A percentile compares a stretch with the other conserved stretches of the same genome.
phyloP scores from a whole-genome alignment of 164 flowering plant genomes.

The Echeveria elegans region DNA sequence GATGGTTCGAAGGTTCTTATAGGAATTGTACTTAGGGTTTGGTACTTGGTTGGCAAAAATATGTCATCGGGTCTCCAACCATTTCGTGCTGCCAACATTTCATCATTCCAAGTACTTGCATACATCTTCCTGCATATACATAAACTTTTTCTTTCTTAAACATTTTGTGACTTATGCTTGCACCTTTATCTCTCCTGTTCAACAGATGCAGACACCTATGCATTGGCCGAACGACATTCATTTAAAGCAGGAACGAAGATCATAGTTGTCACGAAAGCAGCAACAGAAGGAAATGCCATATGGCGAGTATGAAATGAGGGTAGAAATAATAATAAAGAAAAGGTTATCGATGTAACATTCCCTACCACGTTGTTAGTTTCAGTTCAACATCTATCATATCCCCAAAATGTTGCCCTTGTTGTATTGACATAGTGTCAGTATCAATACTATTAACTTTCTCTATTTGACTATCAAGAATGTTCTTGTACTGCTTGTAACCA shows the following conservation, averaged over 20 bases:
- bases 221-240: conserved; percentile 25
- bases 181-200: background rate
- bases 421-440: too few species aligned
- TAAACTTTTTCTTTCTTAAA: background rate
- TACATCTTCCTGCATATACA: background rate
- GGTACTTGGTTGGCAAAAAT: too few species aligned
- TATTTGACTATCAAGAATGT: too few species aligned
- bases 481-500: too few species aligned
- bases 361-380: background rate
- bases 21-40: too few species aligned
- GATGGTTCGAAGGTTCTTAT: background rate
- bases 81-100: conserved; percentile 3
- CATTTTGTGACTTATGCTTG: background rate
- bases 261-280: conserved; percentile 18
- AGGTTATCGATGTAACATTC: background rate
- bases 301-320: conserved; percentile 21
- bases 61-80: too few species aligned
- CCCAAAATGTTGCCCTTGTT: too few species aligned
- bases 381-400: background rate
- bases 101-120: background rate
- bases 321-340: conserved; percentile 1
- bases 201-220: conserved; percentile 25
- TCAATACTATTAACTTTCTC: too few species aligned
- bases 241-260: conserved; percentile 58
- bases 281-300: conserved; percentile 7